Evolutionary conservation across 345 rosid genomes (phyloP), one percentile per base, ranked within the genome.

Genomic region (Geranium rotundifolium): DNA sequence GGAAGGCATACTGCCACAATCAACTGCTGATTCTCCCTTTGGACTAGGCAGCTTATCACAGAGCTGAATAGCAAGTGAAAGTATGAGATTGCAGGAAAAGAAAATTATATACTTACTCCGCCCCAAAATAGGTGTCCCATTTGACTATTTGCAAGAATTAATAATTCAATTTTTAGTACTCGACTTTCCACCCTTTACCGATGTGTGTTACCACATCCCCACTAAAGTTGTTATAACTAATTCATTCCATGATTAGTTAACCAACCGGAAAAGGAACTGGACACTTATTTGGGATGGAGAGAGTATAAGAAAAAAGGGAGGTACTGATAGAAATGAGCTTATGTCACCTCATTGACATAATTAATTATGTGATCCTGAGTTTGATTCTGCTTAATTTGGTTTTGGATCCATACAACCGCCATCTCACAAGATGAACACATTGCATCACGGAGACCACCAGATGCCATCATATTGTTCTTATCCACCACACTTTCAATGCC

Each of bases 31-130:
- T 75, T 87, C 82, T 56, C 95, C 95, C 86, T 79, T 81, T 14
- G 88, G 90, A 72, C 88, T 84, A 7, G 95, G 90, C 70, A 87
- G 52, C 4, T 83, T 78, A 37, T 79, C 84, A 65, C 95, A 87
- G 19, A 87, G 80, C 90, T 84, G 74, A 61, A 56, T 57, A 19
- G 56, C 34, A 52, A 60, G 52, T 50, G 49, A 50, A 7, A 30
- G 29, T 20, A 58, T 58, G n/a, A 60, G 65, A 58, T 58, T 56
- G 30, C 54, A 54, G 17, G 19, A 57, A 19, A 27, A 16, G 15
- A 5, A 63, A 65, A 54, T 0, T 9, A 30, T 34, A 1, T 34
- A 34, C 41, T 34, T 4, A 23, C 41, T 8, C 41, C 41, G 4
- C 0, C 41, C 3, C 1, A 34, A 34, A 34, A 34, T 34, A 8